A percentile compares a stretch with the other conserved stretches of the same genome.
phyloP scores from a whole-genome alignment of 768 basidiomycete species.

The Royoungia palumana region DNA sequence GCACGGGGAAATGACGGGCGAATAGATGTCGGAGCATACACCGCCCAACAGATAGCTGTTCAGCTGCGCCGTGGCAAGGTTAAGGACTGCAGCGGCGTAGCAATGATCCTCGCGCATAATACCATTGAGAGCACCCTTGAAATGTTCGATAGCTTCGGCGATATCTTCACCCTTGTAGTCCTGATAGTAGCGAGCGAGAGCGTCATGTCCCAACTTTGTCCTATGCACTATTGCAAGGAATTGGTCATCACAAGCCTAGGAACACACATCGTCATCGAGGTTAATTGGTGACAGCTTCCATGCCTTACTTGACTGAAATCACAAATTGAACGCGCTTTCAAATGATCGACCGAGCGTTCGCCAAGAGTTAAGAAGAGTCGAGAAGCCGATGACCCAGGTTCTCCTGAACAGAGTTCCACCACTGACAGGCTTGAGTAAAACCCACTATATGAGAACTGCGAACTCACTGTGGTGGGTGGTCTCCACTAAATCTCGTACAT shows the following conservation, averaged over 20 bases:
- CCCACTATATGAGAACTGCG: too few relatives aligned
- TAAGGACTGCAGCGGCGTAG: slow-evolving; percentile 10
- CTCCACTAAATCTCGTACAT: not conserved
- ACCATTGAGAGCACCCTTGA: not conserved
- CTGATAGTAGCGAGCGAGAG: not conserved
- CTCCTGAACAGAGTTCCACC: too few relatives aligned
- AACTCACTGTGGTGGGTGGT: not conserved
- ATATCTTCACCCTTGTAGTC: not conserved
- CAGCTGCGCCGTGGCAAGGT: slow-evolving; percentile 12
- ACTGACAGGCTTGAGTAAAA: too few relatives aligned
- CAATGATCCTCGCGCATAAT: not conserved
- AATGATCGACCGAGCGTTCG: too few relatives aligned
- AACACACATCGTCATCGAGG: too few relatives aligned
- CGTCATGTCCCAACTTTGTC: slow-evolving; percentile 4
- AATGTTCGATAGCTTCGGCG: not conserved
- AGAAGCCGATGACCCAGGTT: too few relatives aligned
- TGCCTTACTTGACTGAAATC: too few relatives aligned
- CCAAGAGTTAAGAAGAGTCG: too few relatives aligned
- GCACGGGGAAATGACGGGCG: not conserved
- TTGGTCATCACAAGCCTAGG: too few relatives aligned
- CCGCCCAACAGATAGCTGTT: slow-evolving; percentile 1
- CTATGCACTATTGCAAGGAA: not conserved
- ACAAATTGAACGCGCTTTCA: too few relatives aligned
- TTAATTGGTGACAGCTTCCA: too few relatives aligned
- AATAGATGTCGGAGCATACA: not conserved